Percentiles rank a stretch among this genome's conserved stretches.
Evolutionary conservation across 192 early-diverging fungal genomes (phyloP).

Genomic region (Coemansia nantahalensis): DNA sequence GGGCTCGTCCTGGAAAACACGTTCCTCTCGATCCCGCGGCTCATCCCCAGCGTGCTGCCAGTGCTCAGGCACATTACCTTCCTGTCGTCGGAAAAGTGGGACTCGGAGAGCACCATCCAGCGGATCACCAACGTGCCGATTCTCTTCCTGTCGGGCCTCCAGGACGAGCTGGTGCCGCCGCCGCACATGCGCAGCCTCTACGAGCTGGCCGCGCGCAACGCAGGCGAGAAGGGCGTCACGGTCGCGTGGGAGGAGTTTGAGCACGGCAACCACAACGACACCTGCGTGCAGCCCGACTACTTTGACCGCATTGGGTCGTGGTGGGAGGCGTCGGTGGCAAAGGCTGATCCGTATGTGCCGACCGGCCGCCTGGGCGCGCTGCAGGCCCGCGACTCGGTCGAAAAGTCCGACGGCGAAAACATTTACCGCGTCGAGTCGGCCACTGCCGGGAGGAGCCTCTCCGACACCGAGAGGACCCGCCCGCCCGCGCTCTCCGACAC

Average conservation of each 20-base stretch:
- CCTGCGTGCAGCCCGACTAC: constrained; percentile 80
- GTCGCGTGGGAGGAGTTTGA: constrained; percentile 63
- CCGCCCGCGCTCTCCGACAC: not conserved
- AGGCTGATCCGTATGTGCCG: constrained; percentile 46
- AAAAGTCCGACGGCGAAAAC: constrained; percentile 48
- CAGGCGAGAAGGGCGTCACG: constrained; percentile 16
- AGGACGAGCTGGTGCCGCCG: constrained; percentile 88
- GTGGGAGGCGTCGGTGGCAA: constrained; percentile 35
- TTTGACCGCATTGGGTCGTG: constrained; percentile 66
- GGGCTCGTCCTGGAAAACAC: constrained; percentile 94
- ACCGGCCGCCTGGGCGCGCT: constrained; percentile 39
- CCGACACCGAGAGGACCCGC: constrained; percentile 9
- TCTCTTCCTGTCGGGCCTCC: constrained; percentile 74
- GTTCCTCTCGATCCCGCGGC: constrained; percentile 80
- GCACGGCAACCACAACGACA: constrained; percentile 92
- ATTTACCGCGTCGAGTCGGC: constrained; percentile 38
- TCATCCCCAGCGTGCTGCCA: constrained; percentile 85
- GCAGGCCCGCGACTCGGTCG: constrained; percentile 35
- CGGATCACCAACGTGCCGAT: constrained; percentile 67
- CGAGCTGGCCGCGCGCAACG: constrained; percentile 55
- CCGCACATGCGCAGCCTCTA: constrained; percentile 80
- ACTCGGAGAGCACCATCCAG: constrained; percentile 69
- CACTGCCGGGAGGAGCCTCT: constrained; percentile 21
- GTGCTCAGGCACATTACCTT: constrained; percentile 69
- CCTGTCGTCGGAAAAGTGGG: constrained; percentile 88